Conservation (phyloP, 2,329 filamentous ascomycete species). For the Aspergillus felis region DNA sequence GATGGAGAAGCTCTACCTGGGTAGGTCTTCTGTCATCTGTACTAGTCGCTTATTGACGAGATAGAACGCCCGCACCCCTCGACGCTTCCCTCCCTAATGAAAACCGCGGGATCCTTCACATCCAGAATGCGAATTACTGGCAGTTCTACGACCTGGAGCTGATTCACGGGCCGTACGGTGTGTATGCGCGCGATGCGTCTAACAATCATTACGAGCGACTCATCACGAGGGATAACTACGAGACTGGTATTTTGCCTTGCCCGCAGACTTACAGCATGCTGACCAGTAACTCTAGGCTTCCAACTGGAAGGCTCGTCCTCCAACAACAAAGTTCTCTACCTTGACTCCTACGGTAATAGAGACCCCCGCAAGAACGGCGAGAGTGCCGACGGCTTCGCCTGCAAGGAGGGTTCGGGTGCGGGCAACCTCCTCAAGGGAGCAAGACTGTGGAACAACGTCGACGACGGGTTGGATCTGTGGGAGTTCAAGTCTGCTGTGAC, state of each 20-base stretch:
- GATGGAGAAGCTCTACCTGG: constrained; percentile 13
- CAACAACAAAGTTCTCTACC: constrained; percentile 14
- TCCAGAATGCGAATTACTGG: constrained; percentile 15
- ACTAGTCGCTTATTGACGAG: neutral
- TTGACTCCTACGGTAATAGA: constrained; percentile 15
- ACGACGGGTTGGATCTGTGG: constrained; percentile 16
- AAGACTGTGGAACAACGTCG: constrained; percentile 16
- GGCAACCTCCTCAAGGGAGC: constrained; percentile 13
- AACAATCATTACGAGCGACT: constrained; percentile 17
- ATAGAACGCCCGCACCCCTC: constrained; percentile 11
- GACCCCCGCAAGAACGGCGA: constrained; percentile 18
- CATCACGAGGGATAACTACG: constrained; percentile 14
- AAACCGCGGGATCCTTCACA: constrained; percentile 14
- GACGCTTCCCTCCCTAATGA: constrained; percentile 8
- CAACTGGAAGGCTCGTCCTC: constrained; percentile 11
- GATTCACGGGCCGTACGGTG: constrained; percentile 15
- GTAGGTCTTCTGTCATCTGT: neutral
- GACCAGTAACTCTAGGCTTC: constrained; percentile 6
- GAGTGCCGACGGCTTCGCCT: constrained; percentile 16
- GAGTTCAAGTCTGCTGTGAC: constrained; percentile 17
- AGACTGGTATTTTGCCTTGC: constrained; percentile 6
- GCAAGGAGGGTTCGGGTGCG: constrained; percentile 14
- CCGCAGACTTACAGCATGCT: neutral
- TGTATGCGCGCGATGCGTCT: constrained; percentile 13
- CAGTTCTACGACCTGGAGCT: constrained; percentile 15